Base-by-base conservation (phyloP, 2,329 filamentous ascomycete genomes). In the Gremmenia infestans region DNA sequence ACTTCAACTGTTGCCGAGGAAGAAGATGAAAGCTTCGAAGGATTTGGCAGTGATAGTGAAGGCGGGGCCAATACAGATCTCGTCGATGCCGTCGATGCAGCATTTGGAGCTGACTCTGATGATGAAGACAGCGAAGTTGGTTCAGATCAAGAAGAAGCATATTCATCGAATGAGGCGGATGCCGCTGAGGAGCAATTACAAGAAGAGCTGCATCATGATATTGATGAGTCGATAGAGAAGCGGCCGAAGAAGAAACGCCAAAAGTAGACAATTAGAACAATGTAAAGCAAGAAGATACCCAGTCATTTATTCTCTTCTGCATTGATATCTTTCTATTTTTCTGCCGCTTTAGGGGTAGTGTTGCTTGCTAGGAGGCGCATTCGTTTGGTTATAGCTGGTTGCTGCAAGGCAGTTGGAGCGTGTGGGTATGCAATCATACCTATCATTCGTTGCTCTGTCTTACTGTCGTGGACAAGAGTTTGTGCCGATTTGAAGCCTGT, bases 31-130 rank as follows among this genome's bases (percentile, higher is more conserved):
- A 63, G 63, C 19, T 81, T 81, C 55, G 75, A 75, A 40, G 79
- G 78, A 32, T 81, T 81, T 48, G 75, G 69, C 14, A 77, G 72
- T 48, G 75, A 76, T 22, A 48, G 7, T 40, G 66, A 66, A 50
- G 66, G 62, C 43, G 67, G 65, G 19, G 63, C 62, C n/a, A 60
- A 57, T 17, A 48, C 67, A 15, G 61, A 67, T 56, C 62, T 67
- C 60, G 60, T 65, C 17, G 66, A 53, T 32, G 62, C 67, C 47
- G 64, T 67, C 8, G 66, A 70, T 54, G 59, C 62, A 37, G 67
- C 66, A 42, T 70, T 70, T 50, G 67, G 66, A 22, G 63, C 69
- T 23, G 64, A 66, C 32, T 66, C 63, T 15, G 72, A 71, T 40
- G 72, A 72, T 50, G 71, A 71, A 19, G 65, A 70, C 19, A 73